Conservation (phyloP, 192 early-diverging fungal species). For the Coemansia sp. region DNA sequence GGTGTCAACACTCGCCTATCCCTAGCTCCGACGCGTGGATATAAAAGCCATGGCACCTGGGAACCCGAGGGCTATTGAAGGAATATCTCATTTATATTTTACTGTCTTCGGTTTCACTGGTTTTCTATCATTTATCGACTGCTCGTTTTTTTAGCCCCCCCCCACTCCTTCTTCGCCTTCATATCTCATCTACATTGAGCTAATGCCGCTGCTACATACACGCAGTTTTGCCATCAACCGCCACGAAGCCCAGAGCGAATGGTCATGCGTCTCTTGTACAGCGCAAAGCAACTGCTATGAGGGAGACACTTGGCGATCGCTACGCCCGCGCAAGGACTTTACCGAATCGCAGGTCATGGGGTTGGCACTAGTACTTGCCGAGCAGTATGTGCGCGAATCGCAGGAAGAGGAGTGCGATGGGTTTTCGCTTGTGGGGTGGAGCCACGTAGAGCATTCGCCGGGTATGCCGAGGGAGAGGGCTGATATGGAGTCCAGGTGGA, state of each 20-base stretch:
- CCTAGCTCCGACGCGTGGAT: not conserved
- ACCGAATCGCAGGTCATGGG: slow-evolving; percentile 27
- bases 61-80: not conserved
- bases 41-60: not conserved
- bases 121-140: not conserved
- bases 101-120: not conserved
- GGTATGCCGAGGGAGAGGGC: not conserved
- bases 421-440: not conserved
- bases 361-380: slow-evolving; percentile 26
- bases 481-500: not conserved
- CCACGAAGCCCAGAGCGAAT: slow-evolving; percentile 5
- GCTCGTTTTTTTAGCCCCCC: not conserved
- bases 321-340: not conserved
- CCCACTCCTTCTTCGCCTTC: not conserved
- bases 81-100: not conserved
- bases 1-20: not conserved
- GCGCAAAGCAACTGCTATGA: slow-evolving; percentile 12
- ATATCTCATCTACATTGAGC: not conserved
- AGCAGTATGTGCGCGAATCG: slow-evolving; percentile 22
- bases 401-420: not conserved
- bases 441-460: slow-evolving; percentile 1
- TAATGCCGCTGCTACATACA: not conserved
- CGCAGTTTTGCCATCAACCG: not conserved
- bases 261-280: slow-evolving; percentile 12
- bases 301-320: slow-evolving; percentile 1